Evolutionary conservation across 257 asterid genomes (phyloP), one percentile per base, ranked within the genome.

Genomic region (Agastache rugosa): DNA sequence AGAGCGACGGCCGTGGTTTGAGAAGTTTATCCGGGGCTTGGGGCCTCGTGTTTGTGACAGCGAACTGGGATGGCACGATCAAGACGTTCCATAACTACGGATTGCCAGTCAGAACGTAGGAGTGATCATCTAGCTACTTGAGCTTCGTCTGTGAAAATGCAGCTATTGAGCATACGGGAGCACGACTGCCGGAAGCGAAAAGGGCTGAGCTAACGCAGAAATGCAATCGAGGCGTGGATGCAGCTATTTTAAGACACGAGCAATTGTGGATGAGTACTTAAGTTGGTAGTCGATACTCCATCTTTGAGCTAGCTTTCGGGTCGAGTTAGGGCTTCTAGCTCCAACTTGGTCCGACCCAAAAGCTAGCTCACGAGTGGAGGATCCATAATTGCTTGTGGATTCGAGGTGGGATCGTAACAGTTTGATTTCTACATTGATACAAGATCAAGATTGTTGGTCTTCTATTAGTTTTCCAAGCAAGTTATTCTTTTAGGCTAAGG

Each of bases 81-180:
- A 84, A 88, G 81, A 87, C 91, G n/a, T 93, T 89, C 85, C 93
- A 85, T 69, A 91, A 89, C 77, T 91, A 85, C 41, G 97, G 98
- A 64, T 80, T 89, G 85, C 97, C 95, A 0, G 73, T 82, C 7
- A 83, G 83, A 62, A 29, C 60, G 29, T 87, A 87, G 84, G 79
- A 60, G 39, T 51, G 53, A n/a, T 12, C 45, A 8, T 4, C 31
- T 37, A 2, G 20, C 65, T 27, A 4, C 17, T 19, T 19, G 29
- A 45, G 53, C n/a, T 42, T 42, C 48, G 3, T 16, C 10, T n/a
- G 4, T n/a, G 23, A n/a, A 50, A 16, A 50, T 17, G 56, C 5
- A 42, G 15, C 15, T 42, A 11, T 42, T 1, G n/a, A 12, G 50
- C n/a, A 44, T 44, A 10, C 4, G 50, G 50, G 11, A 11, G 15